A percentile compares a stretch with the other conserved stretches of the same genome.
These are phyloP conservation scores for Rhodamnia argentea DNA, from an alignment of 345 rosid species.

Conservation along the genomic window DNA sequence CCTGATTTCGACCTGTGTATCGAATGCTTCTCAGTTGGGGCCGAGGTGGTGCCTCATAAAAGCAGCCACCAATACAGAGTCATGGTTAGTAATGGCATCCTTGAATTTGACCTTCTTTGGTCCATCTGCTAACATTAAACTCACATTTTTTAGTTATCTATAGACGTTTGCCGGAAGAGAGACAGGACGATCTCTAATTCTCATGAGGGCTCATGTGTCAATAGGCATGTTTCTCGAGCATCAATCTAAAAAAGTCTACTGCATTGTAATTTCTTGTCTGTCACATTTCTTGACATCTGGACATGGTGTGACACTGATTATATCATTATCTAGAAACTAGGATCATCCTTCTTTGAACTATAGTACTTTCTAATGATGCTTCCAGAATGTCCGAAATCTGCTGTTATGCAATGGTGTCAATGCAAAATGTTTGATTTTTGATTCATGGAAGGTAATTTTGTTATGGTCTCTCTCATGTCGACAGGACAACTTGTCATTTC, in stretches of 20 bases:
- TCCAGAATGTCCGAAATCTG: neutral
- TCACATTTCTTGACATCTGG: neutral
- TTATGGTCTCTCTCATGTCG: neutral
- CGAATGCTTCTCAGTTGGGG: constrained; percentile 95
- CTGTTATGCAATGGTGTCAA: neutral
- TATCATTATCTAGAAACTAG: neutral
- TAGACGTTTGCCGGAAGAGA: neutral
- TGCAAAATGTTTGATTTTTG: neutral
- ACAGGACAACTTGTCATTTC: constrained; percentile 86
- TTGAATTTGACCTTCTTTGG: neutral
- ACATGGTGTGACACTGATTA: neutral
- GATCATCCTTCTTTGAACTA: neutral
- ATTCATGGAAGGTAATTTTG: neutral
- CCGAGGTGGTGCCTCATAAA: constrained; percentile 84
- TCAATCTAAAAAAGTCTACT: neutral
- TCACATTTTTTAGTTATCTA: neutral
- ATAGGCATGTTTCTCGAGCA: neutral
- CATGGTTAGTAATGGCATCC: constrained; percentile 53
- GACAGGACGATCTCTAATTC: neutral
- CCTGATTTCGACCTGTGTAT: constrained; percentile 96
- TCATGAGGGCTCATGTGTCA: neutral
- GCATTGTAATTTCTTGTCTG: neutral
- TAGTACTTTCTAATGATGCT: neutral
- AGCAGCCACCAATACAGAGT: constrained; percentile 82
- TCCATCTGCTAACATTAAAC: neutral